Percentiles rank a stretch among this genome's conserved stretches.
phyloP scores from a whole-genome alignment of 139 green algal genomes.

The Coelastrella sp. region DNA sequence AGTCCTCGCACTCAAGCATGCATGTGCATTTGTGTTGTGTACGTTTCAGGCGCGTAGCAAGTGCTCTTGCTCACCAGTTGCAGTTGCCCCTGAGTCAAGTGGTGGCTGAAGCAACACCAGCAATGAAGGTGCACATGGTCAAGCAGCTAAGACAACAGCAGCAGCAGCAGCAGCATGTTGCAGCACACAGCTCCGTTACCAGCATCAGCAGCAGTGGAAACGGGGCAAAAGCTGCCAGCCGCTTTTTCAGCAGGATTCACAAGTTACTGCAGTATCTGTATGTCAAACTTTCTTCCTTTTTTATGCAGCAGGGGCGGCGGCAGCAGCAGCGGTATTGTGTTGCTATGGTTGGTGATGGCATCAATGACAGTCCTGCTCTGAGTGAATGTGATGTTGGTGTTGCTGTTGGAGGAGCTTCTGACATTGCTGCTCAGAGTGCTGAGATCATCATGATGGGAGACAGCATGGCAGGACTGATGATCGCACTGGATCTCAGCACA shows the following conservation, averaged over 20 bases:
- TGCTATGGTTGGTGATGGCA: constrained; percentile 98
- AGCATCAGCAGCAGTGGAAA: too few species aligned
- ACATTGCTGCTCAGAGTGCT: constrained; percentile 85
- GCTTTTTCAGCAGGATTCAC: too few species aligned
- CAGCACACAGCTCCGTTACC: too few species aligned
- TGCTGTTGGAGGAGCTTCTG: constrained; percentile 86
- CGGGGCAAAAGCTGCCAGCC: too few species aligned
- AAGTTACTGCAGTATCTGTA: neutral
- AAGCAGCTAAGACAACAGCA: constrained; percentile 21
- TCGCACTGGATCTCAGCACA: constrained; percentile 82
- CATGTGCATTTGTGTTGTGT: too few species aligned
- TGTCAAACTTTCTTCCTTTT: neutral
- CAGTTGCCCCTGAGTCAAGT: constrained; percentile 71
- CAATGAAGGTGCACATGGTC: constrained; percentile 66
- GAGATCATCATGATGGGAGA: constrained; percentile 88
- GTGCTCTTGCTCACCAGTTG: constrained; percentile 61
- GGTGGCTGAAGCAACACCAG: constrained; percentile 69
- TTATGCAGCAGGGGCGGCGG: neutral
- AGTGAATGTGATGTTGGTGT: constrained; percentile 95
- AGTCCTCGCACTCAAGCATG: too few species aligned
- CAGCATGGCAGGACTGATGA: constrained; percentile 88
- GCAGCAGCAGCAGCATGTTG: too few species aligned
- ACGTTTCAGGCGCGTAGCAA: constrained; percentile 53
- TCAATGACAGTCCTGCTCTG: constrained; percentile 98
- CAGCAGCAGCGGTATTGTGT: constrained; percentile 70